Percentiles rank a stretch among this genome's conserved stretches.
These are phyloP conservation scores for Metschnikowia drakensbergensis DNA, from an alignment of 805 yeast species.

Conservation along the genomic window DNA sequence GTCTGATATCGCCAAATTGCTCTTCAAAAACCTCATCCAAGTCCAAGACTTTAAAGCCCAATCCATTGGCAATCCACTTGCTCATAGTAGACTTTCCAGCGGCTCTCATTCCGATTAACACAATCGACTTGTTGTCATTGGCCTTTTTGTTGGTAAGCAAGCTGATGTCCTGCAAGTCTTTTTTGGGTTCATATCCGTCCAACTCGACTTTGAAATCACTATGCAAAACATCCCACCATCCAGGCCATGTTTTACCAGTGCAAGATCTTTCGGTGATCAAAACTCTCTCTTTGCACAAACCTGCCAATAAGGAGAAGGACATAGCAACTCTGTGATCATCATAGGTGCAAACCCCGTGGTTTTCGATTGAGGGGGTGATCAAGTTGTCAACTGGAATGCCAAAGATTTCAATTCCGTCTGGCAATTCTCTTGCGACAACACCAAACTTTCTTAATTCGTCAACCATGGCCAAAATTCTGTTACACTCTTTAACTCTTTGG, in stretches of 20 bases:
- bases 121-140: conserved; percentile 54
- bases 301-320: conserved; percentile 89
- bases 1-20: conserved; percentile 51
- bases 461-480: conserved; percentile 93
- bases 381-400: conserved; percentile 58
- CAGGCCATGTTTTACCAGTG: conserved; percentile 99
- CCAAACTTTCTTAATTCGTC: conserved; percentile 86
- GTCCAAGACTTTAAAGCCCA: conserved; percentile 71
- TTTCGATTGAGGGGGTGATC: conserved; percentile 47
- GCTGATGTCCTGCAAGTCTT: conserved; percentile 16
- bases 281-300: conserved; percentile 60
- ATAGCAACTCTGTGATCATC: conserved; percentile 98
- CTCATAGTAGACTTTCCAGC: conserved; percentile 92
- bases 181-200: conserved; percentile 62
- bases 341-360: conserved; percentile 67
- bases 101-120: conserved; percentile 95
- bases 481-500: conserved; percentile 97
- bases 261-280: conserved; percentile 82
- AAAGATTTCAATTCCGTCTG: conserved; percentile 86
- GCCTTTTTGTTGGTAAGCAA: conserved; percentile 19
- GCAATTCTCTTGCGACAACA: conserved; percentile 75
- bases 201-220: conserved; percentile 59
- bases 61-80: conserved; percentile 65
- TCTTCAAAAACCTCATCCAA: conserved; percentile 71
- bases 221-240: conserved; percentile 96